Base-by-base conservation (phyloP, 768 basidiomycete species). In the Boletus tomentosulus region DNA sequence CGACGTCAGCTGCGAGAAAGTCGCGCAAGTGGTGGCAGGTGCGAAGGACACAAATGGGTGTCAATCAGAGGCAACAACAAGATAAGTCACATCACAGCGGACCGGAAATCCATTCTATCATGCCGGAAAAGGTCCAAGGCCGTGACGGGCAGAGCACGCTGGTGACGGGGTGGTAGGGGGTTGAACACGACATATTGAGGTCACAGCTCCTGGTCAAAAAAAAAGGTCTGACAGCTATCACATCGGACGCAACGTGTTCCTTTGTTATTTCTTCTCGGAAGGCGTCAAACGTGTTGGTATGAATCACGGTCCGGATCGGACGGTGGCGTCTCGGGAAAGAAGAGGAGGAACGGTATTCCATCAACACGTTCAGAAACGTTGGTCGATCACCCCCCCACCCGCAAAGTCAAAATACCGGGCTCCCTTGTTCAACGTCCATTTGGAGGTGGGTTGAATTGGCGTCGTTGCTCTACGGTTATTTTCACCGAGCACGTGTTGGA, bases 151-250 rank as follows among this genome's bases (percentile, higher is more conserved):
- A 25, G 42, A 43, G 4, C 45, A 46, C 30, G 9, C 28, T 5
- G 44, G 28, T 45, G 44, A 31, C 28, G 22, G 42, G 42, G 44
- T 45, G 44, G 44, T 45, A 27, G 24, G 24, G 13, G 42, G 19
- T 31, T 38, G 38, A 19, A 41, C 28, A 41, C 48, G 48, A 56
- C 63, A 49, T 54, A 48, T 28, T 48, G 46, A 52, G 45, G 46
- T 35, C 31, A 31, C 45, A 33, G n/a, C 50, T 56, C 54, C 47
- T 44, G 50, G 57, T 35, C 56, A 25, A 25, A 25, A 48, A 30
- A 46, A 48, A 34, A 52, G 44, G 45, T 56, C 53, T 54, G 60
- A 62, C 65, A 66, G 54, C 47, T 54, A 48, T 41, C 53, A 50
- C 33, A 31, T 57, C 57, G 27, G 38, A 39, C 39, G 35, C 61